Base-by-base conservation (phyloP, 2,329 filamentous ascomycete genomes). In the Colletotrichum sansevieriae region DNA sequence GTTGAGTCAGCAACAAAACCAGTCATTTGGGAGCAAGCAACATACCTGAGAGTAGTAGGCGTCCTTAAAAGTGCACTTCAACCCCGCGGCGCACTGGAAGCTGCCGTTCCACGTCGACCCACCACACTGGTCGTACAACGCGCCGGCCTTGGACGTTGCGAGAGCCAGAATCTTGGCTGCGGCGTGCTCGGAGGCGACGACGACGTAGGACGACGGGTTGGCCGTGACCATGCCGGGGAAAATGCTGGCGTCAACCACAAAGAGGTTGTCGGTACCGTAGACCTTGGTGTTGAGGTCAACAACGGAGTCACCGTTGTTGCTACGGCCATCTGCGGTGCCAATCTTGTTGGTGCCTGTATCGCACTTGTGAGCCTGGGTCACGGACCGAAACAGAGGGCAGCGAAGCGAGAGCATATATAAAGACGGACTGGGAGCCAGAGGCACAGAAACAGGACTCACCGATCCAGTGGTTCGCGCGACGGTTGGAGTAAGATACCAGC, bases 221-320 rank as follows among this genome's bases (percentile, higher is more conserved):
- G 89, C 88, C 0, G 89, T 89, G 3, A 89, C 84, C 72, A 92
- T 87, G 71, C 91, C 90, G 0, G 91, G 90, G 80, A 92, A 91
- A 74, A 92, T 89, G 70, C 86, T 87, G 0, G 87, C 90, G 73
- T 92, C 90, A 4, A 92, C 88, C 13, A 92, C 86, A 73, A 89
- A 91, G 51, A 91, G 80, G 78, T 92, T 91, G 73, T 91, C 88
- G 0, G 87, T 91, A 43, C 89, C 90, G 73, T 88, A 91, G 6
- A 92, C 88, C 78, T 86, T 87, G 65, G 88, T 86, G 77, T 91
- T 82, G 11, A 83, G 76, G 72, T 91, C 90, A 1, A 91, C 89
- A 2, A 92, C 90, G 1, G 87, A 81, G 7, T 81, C 84, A 15
- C 89, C 88, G 54, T 80, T 80, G n/a, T 76, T 78, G 9, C 29